Base-by-base conservation (phyloP, 2,329 filamentous ascomycete species). In the Ambrosiella beaveri region DNA sequence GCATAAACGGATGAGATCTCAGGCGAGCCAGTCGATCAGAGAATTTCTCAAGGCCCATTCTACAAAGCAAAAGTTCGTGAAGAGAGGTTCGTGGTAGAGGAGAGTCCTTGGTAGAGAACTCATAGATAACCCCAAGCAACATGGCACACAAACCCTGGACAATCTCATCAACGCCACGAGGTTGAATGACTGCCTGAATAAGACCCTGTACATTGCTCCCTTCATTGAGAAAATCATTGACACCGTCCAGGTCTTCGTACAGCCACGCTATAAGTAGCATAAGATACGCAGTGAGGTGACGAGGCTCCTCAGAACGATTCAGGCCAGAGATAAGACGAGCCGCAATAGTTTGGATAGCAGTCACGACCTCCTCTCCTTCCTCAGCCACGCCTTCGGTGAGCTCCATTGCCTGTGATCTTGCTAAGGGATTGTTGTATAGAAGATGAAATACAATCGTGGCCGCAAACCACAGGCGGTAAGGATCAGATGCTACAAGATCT, bases 61-160 rank as follows among this genome's bases (percentile, higher is more conserved):
- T 81, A 50, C 84, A 81, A 36, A 80, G 75, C 40, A 98, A 74
- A 36, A 96, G 78, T 27, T 85, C 81, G 65, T 95, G 86, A 50
- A 98, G 73, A 8, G 85, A 90, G 27, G 82, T 76, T 61, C 93
- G 79, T 5, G 91, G 80, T 56, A 98, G 84, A 0, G 93, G 88
- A 0, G 91, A 97, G 69, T 98, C 93, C 67, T 95, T 95, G 0
- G 91, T 96, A 8, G 91, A 97, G 66, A 97, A 98, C 66, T 98
- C 93, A 67, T 97, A 98, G 3, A 93, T 78, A 17, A 94, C 84
- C 8, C 91, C 93, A 1, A 97, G 75, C 0, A 98, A 73, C 67
- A 89, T 82, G 13, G 89, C 85, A 67, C 86, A 88, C 11, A 98
- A 75, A 1, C 93, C 93, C 63, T 88, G 85, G 12, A 91, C 76